These are phyloP conservation scores for Aquilaria agallochum DNA, from an alignment of 441 rosid species.

Conservation along the genomic window DNA sequence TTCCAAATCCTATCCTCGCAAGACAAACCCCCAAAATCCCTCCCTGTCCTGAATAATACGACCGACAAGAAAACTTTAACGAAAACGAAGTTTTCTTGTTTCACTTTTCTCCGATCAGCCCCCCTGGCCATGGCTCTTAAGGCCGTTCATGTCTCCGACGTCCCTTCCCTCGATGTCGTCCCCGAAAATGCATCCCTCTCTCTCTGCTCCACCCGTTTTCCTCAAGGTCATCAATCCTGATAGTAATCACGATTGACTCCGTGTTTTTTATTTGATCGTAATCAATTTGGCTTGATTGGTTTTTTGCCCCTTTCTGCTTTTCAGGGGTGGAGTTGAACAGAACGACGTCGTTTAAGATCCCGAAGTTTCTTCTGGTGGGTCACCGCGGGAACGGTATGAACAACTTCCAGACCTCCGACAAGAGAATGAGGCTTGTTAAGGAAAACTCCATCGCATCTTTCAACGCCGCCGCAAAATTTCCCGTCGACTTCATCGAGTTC, in stretches of 20 bases:
- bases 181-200: conserved; percentile 33
- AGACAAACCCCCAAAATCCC: conserved; percentile 13
- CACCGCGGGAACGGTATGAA: conserved; percentile 91
- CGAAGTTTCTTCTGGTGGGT: conserved; percentile 75
- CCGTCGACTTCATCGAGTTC: conserved; percentile 81
- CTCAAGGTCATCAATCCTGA: conserved; percentile 14
- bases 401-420: conserved; percentile 45
- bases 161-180: conserved; percentile 54
- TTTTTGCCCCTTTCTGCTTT: background rate
- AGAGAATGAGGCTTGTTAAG: conserved; percentile 62
- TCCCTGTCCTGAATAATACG: no score
- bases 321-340: conserved; percentile 34
- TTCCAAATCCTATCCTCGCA: background rate
- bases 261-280: background rate
- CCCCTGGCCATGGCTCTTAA: conserved; percentile 41
- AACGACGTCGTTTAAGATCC: conserved; percentile 30
- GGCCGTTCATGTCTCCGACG: conserved; percentile 65
- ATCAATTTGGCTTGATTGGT: background rate
- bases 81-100: no score
- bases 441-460: conserved; percentile 84
- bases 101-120: no score
- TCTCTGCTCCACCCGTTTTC: conserved; percentile 20
- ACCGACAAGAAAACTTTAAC: no score
- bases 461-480: conserved; percentile 62
- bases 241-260: background rate